Evolutionary conservation across 768 basidiomycete species (phyloP).

Genomic region (Lepiota venenata): DNA sequence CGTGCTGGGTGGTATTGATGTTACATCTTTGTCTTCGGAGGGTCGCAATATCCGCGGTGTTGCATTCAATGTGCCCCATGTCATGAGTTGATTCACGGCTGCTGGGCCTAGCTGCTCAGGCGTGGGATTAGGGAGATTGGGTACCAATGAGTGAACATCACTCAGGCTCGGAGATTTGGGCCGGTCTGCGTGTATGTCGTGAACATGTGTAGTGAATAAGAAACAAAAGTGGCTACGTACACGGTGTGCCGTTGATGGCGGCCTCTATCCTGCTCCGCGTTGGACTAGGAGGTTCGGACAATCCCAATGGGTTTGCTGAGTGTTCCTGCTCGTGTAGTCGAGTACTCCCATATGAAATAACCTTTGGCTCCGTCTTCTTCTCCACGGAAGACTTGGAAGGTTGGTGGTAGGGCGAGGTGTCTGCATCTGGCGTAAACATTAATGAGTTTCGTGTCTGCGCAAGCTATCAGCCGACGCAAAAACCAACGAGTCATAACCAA

Average conservation of each 20-base stretch:
- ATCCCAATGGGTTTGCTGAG: constrained; percentile 33
- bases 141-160: constrained; percentile 69
- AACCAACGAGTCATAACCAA: neutral
- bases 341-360: constrained; percentile 79
- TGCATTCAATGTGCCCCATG: constrained; percentile 91
- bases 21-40: constrained; percentile 47
- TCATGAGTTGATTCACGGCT: constrained; percentile 92
- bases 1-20: constrained; percentile 43
- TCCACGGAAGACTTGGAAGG: constrained; percentile 24
- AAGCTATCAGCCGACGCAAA: neutral
- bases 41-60: constrained; percentile 83
- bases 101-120: constrained; percentile 76
- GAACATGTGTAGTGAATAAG: neutral
- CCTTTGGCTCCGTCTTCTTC: constrained; percentile 40
- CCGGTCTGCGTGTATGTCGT: constrained; percentile 43
- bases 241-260: constrained; percentile 90
- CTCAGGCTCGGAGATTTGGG: constrained; percentile 48
- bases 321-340: constrained; percentile 74
- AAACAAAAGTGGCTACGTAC: constrained; percentile 41
- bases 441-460: constrained; percentile 85
- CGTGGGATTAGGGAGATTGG: constrained; percentile 84
- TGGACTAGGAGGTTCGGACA: constrained; percentile 79
- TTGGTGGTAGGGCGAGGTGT: constrained; percentile 71
- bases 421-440: constrained; percentile 94
- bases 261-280: constrained; percentile 88